Evolutionary conservation across 345 rosid species (phyloP), one percentile per base, ranked within the genome.

Genomic region (Gossypium herbaceum): DNA sequence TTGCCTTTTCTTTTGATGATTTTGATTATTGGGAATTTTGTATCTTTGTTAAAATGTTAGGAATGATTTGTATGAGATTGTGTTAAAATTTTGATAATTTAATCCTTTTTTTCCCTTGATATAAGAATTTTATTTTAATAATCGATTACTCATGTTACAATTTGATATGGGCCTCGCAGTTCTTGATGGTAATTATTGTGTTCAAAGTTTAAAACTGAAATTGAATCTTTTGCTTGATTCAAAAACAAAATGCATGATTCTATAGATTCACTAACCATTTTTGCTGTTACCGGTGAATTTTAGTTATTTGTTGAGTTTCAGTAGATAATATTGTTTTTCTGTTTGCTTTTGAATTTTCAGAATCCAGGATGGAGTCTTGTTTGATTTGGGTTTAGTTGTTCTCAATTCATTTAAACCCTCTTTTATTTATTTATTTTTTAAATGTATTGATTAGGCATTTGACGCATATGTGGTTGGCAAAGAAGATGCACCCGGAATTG

Each of bases 381-480:
- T 29, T 25, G 2, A 9, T 67, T 51, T 54, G 48, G 47, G 62
- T 51, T 50, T 22, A 45, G 73, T 24, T 51, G 47, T 29, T 52
- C 27, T 50, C 11, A n/a, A 29, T 63, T 61, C 3, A 17, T 62
- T 63, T 67, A 22, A 12, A 7, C 69, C 27, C 17, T 20, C 4
- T 62, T 74, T 74, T 27, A 15, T 11, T 58, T 56, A 56, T 58
- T 11, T 11, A 5, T 34, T 22, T 58, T 22, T 58, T 58, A 12
- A 20, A 41, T 75, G 25, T 67, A 12, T 59, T 73, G 72, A 71
- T 72, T 76, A 94, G 98, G 81, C 90, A 22, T 92, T 93, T 84
- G 98, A 94, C 77, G 98, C 97, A 0, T 94, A 90, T 71, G 91
- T 94, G 62, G 90, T 94, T 44, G 98, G 98, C 48, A 91, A 91